Percentiles rank a stretch among this genome's conserved stretches.
These are phyloP conservation scores for Candida gorgasii DNA, from an alignment of 805 yeast species.

Conservation along the genomic window DNA sequence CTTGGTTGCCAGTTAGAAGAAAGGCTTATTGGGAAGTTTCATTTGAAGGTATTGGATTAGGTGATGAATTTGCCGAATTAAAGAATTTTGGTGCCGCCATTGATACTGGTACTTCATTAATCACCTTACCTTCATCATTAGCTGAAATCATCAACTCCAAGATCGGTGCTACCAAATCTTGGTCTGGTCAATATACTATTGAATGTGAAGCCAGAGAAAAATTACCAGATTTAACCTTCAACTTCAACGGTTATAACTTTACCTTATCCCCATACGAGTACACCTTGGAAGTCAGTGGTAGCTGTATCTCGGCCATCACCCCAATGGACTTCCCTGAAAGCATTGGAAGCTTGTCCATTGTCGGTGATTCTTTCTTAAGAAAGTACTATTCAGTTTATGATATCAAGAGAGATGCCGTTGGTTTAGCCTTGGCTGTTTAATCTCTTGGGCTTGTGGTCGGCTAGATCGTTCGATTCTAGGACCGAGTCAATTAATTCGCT, in stretches of 20 bases:
- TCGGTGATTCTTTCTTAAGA: conserved; percentile 98
- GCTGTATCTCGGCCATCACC: conserved; percentile 94
- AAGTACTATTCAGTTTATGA: conserved; percentile 93
- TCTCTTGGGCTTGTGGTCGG: not conserved
- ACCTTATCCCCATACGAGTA: conserved; percentile 88
- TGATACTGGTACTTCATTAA: conserved; percentile 97
- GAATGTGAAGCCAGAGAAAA: conserved; percentile 85
- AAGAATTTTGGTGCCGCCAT: conserved; percentile 91
- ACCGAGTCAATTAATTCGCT: not conserved
- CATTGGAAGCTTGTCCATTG: conserved; percentile 92
- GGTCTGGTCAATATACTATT: conserved; percentile 95
- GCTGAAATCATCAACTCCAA: conserved; percentile 94
- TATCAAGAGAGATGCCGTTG: conserved; percentile 87
- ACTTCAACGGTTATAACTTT: conserved; percentile 87
- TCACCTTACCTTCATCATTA: conserved; percentile 90
- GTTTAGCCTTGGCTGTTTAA: conserved; percentile 71
- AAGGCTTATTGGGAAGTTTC: conserved; percentile 99
- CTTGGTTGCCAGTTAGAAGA: conserved; percentile 97
- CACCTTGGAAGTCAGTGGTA: conserved; percentile 90
- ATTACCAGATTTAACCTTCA: conserved; percentile 91
- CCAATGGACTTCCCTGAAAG: conserved; percentile 98
- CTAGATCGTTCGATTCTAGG: conserved; percentile 6
- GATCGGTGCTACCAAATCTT: conserved; percentile 95
- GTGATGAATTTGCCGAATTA: conserved; percentile 86
- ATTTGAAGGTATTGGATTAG: conserved; percentile 86